Base-by-base conservation (phyloP, 192 early-diverging fungal genomes). In the Backusella macrospora region DNA sequence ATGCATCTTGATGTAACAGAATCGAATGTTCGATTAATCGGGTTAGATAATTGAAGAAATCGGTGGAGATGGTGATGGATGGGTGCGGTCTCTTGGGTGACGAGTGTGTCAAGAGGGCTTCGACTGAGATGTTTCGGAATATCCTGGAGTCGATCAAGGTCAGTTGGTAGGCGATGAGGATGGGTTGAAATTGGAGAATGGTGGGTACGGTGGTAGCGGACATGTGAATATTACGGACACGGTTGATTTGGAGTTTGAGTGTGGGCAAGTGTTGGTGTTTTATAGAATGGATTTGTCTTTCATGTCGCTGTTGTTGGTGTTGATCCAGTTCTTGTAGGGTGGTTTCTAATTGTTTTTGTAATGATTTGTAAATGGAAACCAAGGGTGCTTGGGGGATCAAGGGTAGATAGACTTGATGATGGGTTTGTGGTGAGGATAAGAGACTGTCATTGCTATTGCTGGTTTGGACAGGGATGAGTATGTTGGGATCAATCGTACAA, bases 11-110 rank as follows among this genome's bases (percentile, higher is more conserved):
- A 4, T 86, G 88, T 43, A 83, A 82, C 37, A 93, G 74, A 44
- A 93, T 87, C 3, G 91, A 82, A 65, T 82, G 84, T 76, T 93
- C 92, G 18, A 93, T 83, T 45, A 90, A 69, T 12, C 92, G 81
- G 12, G 91, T 89, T 9, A 93, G 68, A 70, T 91, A 92, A 67
- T 93, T 93, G 82, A 93, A 93, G 74, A 90, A 90, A 55, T 92
- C 91, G 2, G 92, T 85, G 14, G 83, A 85, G 1, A 84, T 85
- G 26, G 86, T 86, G 21, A 93, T 84, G 13, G 81, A 80, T 8
- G 84, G 82, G 21, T 88, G 82, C 4, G 89, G 89, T 9, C 77
- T 76, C 15, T 89, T 86, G 0, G 91, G 85, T 59, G 52, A 34
- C 3, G 87, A 86, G 65, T 93, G 90, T 1, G 73, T 63, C 15